These are phyloP conservation scores for Beta lomatogona DNA, from an alignment of 179 eudicot species.

Conservation along the genomic window DNA sequence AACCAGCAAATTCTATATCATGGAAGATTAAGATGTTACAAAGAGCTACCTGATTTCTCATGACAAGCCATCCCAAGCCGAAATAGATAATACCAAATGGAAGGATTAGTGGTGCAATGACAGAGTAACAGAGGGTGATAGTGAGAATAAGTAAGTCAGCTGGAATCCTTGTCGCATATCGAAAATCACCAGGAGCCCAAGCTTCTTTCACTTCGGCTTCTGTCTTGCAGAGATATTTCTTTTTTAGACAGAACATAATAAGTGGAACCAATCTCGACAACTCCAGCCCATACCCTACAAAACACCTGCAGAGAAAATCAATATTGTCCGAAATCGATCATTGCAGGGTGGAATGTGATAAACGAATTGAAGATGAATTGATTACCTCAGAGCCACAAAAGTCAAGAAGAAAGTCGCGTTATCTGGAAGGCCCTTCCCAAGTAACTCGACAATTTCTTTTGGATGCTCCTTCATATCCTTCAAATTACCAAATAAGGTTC, in stretches of 20 bases:
- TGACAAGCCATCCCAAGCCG: slow-evolving; percentile 87
- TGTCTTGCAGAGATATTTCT: slow-evolving; percentile 75
- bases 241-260: slow-evolving; percentile 68
- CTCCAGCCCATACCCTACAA: slow-evolving; percentile 90
- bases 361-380: too few species aligned
- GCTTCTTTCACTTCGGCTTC: slow-evolving; percentile 80
- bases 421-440: slow-evolving; percentile 70
- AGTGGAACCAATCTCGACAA: slow-evolving; percentile 75
- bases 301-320: slow-evolving; percentile 59
- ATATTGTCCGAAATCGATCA: too few species aligned
- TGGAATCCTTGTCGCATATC: slow-evolving; percentile 78
- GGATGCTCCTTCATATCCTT: slow-evolving; percentile 55
- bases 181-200: slow-evolving; percentile 86
- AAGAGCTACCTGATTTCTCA: slow-evolving; percentile 71
- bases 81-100: slow-evolving; percentile 84
- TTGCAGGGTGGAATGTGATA: too few species aligned
- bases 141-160: slow-evolving; percentile 75
- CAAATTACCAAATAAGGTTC: slow-evolving; percentile 50
- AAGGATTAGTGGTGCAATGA: slow-evolving; percentile 80
- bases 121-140: slow-evolving; percentile 78
- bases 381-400: slow-evolving; percentile 85
- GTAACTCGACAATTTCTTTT: slow-evolving; percentile 21
- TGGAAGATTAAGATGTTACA: background rate
- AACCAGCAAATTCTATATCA: background rate
- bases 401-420: slow-evolving; percentile 94